Base-by-base conservation (phyloP, 129 eudicot genomes). In the Ambrosia trifida region DNA sequence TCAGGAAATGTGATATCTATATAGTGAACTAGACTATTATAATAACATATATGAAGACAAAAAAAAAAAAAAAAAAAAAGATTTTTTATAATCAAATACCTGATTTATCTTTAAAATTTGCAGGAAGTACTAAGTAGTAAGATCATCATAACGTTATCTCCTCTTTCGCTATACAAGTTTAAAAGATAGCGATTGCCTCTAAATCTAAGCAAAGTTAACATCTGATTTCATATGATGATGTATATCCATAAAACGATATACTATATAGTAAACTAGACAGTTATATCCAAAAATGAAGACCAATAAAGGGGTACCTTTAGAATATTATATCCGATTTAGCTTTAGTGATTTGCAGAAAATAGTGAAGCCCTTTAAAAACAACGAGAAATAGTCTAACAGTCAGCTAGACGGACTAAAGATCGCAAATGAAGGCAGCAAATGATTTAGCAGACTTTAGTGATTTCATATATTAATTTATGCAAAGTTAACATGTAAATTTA, bases 381-480 rank as follows among this genome's bases (percentile, higher is more conserved):
- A 40, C 11, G 3, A 3, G 0, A 51, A 16, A 51, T 51, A 51
- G 7, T 17, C 11, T 5, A 51, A 18, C 8, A 1, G 2, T 8
- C 32, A 53, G 7, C 2, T 13, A 53, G 10, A 10, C 4, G 24
- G 60, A 53, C 1, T 1, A 12, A 3, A 9, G 10, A 53, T 18
- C 32, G 1, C 19, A 53, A 19, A 53, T 18, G 60, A 3, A 53
- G 31, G 59, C 31, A 53, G 31, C 9, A 50, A 50, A 51, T 7
- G 11, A 51, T 51, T 53, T 54, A 9, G 11, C 16, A 13, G 17
- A 63, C 33, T 5, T 18, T 44, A 44, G 56, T 30, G 28, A 40
- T 67, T 67, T 36, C 74, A 10, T 18, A 32, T 35, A 52, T n/a
- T n/a, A 71, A 56, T 41, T 41, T 14, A 71, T 40, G 51, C 54